These are phyloP conservation scores for Ramalina peruviana DNA, from an alignment of 495 filamentous ascomycete genomes.

Conservation along the genomic window DNA sequence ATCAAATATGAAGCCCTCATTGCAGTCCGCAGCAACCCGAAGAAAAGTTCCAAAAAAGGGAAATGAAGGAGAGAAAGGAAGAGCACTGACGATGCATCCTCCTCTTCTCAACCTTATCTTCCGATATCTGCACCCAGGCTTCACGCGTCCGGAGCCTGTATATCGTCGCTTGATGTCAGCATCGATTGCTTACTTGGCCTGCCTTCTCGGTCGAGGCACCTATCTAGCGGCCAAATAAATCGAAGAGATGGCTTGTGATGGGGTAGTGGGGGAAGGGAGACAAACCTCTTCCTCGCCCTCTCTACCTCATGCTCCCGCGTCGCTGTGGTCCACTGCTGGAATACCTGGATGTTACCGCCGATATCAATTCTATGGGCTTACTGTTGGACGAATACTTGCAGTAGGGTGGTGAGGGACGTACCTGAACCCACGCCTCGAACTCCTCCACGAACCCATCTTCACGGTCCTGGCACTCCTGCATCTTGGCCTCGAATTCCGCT, in stretches of 20 bases:
- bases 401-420: conserved; percentile 16
- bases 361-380: no score
- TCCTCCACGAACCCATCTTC: conserved; percentile 52
- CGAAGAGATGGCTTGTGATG: no score
- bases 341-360: conserved; percentile 34
- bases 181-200: background rate
- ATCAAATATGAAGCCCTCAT: no score
- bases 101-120: conserved; percentile 53
- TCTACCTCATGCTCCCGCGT: conserved; percentile 54
- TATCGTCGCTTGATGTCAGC: background rate
- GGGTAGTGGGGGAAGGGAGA: background rate
- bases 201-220: background rate
- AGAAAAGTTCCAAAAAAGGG: no score
- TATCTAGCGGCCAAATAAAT: background rate
- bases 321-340: conserved; percentile 54
- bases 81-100: conserved; percentile 53
- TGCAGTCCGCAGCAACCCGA: no score
- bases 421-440: conserved; percentile 47
- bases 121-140: conserved; percentile 55
- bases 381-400: no score
- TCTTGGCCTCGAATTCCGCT: conserved; percentile 42
- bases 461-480: conserved; percentile 40
- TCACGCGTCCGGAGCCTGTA: conserved; percentile 61
- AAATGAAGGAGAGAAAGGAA: background rate
- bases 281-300: conserved; percentile 51